Evolutionary conservation across 2,329 filamentous ascomycete genomes (phyloP), one percentile per base, ranked within the genome.

Genomic region (Endocalyx cinctus): DNA sequence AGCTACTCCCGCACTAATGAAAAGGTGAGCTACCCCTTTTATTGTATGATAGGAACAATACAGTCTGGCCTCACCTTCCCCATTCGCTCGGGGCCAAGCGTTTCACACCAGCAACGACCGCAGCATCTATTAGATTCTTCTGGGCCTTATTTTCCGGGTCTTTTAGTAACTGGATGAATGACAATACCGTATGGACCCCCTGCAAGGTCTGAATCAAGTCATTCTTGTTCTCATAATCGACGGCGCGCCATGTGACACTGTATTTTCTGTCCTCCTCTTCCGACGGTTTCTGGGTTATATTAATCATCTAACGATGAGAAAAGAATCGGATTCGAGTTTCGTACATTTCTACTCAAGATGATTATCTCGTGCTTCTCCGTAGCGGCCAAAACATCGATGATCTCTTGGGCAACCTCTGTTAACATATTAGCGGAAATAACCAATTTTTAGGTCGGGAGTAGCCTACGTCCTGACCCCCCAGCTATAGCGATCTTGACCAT

Each of bases 1-100:
- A 2, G 58, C 49, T 11, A 58, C 37, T 4, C 43, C 46, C 2
- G 52, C 45, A 18, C 58, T 64, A 27, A 33, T 3, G 10, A 23
- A 17, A 3, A 18, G 14, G 22, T 41, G 26, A 5, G 6, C 7
- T 25, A 8, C 12, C 16, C 13, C 20, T 29, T n/a, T n/a, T n/a
- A n/a, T n/a, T n/a, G n/a, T n/a, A n/a, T n/a, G n/a, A n/a, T n/a
- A n/a, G n/a, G n/a, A n/a, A n/a, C n/a, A n/a, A n/a, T n/a, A n/a
- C n/a, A n/a, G n/a, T n/a, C n/a, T n/a, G n/a, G n/a, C 25, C 48
- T 52, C 38, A 70, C 67, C 55, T 56, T 15, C 50, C 58, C 41
- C 70, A 84, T 43, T 84, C 80, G 22, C 73, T 74, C 2, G 78
- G 76, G 1, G 80, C 67, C 49, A 78, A 80, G 6, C 76, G 67